phyloP scores from a whole-genome alignment of 2,329 filamentous ascomycete genomes.

The Cytospora piceae region DNA sequence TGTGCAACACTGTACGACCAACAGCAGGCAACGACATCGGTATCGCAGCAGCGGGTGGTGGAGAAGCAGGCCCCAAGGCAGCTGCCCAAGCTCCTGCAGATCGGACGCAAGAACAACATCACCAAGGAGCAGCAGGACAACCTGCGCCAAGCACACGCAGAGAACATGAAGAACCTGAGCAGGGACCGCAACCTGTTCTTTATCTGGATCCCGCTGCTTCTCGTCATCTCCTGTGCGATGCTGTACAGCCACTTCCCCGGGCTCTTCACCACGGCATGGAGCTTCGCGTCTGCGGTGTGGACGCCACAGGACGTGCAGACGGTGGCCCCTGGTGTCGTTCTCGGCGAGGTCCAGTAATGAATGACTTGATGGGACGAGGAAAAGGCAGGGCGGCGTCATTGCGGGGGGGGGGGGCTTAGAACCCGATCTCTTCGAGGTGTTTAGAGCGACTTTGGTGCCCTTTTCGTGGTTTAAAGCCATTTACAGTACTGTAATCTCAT shows the following conservation, averaged over 20 bases:
- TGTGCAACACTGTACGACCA: constrained; percentile 59
- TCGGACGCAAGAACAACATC: constrained; percentile 65
- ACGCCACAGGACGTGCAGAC: background rate
- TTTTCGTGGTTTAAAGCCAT: background rate
- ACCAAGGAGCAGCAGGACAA: constrained; percentile 69
- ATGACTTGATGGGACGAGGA: background rate
- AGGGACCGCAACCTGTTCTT: constrained; percentile 70
- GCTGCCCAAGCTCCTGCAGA: constrained; percentile 54
- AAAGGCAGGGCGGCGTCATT: background rate
- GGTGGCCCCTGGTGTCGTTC: constrained; percentile 16
- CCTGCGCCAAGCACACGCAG: constrained; percentile 62
- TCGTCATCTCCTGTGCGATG: constrained; percentile 26
- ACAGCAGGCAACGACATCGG: constrained; percentile 33
- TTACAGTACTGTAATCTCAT: background rate
- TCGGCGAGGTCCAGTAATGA: constrained; percentile 19
- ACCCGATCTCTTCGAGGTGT: background rate
- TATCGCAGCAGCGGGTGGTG: constrained; percentile 11
- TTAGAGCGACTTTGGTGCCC: background rate
- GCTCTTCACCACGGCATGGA: constrained; percentile 19
- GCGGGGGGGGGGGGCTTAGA: background rate
- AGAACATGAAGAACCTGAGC: constrained; percentile 65
- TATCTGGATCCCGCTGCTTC: constrained; percentile 52
- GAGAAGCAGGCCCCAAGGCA: constrained; percentile 36
- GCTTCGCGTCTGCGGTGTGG: constrained; percentile 3
- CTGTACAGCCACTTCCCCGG: constrained; percentile 27